These are phyloP conservation scores for Cladorrhinum samala DNA, from an alignment of 495 filamentous ascomycete genomes.

Conservation along the genomic window DNA sequence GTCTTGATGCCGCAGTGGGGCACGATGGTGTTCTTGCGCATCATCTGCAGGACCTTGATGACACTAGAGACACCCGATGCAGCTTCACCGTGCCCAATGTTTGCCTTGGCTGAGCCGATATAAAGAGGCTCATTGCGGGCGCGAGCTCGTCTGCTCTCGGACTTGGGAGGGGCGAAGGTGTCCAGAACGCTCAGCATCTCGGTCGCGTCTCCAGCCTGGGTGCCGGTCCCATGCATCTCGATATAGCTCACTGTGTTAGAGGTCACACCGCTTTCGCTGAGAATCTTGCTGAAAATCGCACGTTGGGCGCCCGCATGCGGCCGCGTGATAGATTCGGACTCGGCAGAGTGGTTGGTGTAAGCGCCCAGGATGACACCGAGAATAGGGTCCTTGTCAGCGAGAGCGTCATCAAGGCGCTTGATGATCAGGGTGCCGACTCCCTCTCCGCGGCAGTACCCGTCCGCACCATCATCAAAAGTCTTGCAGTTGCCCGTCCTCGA, in stretches of 20 bases:
- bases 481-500: slow-evolving; percentile 72
- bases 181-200: slow-evolving; percentile 69
- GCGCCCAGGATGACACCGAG: slow-evolving; percentile 58
- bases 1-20: slow-evolving; percentile 78
- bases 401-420: slow-evolving; percentile 67
- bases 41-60: slow-evolving; percentile 77
- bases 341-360: slow-evolving; percentile 65
- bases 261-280: slow-evolving; percentile 56
- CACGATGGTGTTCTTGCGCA: slow-evolving; percentile 70
- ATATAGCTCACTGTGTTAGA: slow-evolving; percentile 66
- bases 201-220: slow-evolving; percentile 66
- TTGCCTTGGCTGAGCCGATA: slow-evolving; percentile 76
- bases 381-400: slow-evolving; percentile 64
- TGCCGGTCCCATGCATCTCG: slow-evolving; percentile 84
- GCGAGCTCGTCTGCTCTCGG: slow-evolving; percentile 35
- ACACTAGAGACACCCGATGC: slow-evolving; percentile 71
- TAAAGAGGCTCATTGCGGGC: slow-evolving; percentile 58
- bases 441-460: slow-evolving; percentile 70
- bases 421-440: slow-evolving; percentile 59
- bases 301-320: slow-evolving; percentile 63
- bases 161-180: slow-evolving; percentile 63
- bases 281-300: slow-evolving; percentile 54
- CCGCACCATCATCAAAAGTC: slow-evolving; percentile 63
- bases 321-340: slow-evolving; percentile 66
- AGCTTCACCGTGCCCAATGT: slow-evolving; percentile 79